A percentile compares a stretch with the other conserved stretches of the same genome.
Evolutionary conservation across 257 asterid species (phyloP).

Genomic region (Nicotiana otophora): DNA sequence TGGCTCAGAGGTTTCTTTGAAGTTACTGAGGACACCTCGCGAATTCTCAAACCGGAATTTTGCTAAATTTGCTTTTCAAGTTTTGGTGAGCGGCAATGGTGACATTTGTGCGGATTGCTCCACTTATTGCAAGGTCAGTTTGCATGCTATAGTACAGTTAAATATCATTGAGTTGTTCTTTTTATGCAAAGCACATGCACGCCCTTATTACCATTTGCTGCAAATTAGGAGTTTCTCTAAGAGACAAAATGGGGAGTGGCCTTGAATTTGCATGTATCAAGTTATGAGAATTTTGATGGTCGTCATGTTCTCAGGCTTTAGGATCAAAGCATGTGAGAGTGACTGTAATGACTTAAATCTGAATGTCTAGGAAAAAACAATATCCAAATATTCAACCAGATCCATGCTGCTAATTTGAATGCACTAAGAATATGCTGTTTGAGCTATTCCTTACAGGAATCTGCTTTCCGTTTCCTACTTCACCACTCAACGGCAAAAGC

Average conservation of each 20-base stretch:
- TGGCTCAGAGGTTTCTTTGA: conserved; percentile 37
- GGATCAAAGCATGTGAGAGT: too few species aligned
- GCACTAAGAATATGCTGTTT: neutral
- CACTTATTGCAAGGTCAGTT: conserved; percentile 73
- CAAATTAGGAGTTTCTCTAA: neutral
- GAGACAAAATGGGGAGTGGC: neutral
- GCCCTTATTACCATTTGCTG: neutral
- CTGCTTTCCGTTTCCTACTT: neutral
- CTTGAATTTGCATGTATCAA: too few species aligned
- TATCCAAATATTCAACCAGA: neutral
- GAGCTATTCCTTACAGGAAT: neutral
- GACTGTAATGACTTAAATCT: too few species aligned
- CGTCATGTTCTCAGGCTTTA: too few species aligned
- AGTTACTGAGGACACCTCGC: conserved; percentile 59
- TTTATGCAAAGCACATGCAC: neutral
- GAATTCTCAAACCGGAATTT: conserved; percentile 50
- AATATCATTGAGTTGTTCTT: neutral
- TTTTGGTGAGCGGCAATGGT: conserved; percentile 35
- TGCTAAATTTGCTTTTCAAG: conserved; percentile 55
- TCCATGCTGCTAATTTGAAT: neutral
- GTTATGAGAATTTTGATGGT: too few species aligned
- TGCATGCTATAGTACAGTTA: neutral
- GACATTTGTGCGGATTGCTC: conserved; percentile 43
- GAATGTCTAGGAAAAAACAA: too few species aligned
- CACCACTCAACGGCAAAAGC: neutral